Evolutionary conservation across 2,329 filamentous ascomycete genomes (phyloP).

Genomic region (Xylaria arbuscula): DNA sequence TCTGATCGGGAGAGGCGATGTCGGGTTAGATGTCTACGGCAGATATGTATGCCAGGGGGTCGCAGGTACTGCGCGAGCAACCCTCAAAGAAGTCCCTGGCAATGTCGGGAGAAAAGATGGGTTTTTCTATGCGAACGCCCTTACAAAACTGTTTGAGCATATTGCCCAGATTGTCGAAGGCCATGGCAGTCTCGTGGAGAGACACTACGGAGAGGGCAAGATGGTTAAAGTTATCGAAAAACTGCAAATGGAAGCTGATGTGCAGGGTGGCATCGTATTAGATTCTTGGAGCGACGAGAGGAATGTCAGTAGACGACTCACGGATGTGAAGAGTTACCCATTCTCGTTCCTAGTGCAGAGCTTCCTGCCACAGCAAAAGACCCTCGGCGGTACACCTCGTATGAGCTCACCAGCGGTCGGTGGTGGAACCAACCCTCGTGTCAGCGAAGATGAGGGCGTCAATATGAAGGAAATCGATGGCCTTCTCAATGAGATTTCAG

Average conservation of each 20-base stretch:
- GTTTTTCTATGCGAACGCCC: conserved; percentile 89
- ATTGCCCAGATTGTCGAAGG: conserved; percentile 96
- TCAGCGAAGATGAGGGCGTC: conserved; percentile 88
- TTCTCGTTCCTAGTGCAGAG: conserved; percentile 98
- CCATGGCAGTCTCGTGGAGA: conserved; percentile 89
- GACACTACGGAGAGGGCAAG: conserved; percentile 90
- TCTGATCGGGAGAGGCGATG: conserved; percentile 86
- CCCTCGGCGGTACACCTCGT: conserved; percentile 69
- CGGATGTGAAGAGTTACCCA: conserved; percentile 96
- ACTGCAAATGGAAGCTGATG: conserved; percentile 92
- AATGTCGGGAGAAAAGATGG: conserved; percentile 74
- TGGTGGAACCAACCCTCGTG: conserved; percentile 63
- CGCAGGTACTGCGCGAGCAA: conserved; percentile 81
- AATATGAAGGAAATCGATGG: conserved; percentile 97
- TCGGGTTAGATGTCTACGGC: conserved; percentile 93
- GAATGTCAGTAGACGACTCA: conserved; percentile 84
- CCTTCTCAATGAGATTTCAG: conserved; percentile 84
- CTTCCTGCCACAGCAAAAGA: conserved; percentile 79
- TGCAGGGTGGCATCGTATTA: conserved; percentile 93
- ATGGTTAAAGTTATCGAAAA: conserved; percentile 96
- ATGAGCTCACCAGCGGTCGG: conserved; percentile 80
- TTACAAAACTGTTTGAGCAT: conserved; percentile 95
- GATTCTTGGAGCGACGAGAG: conserved; percentile 96
- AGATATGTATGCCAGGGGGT: conserved; percentile 96
- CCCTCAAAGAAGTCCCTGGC: conserved; percentile 75